Conservation (phyloP, 1,139 yeast genomes). For the Suhomyces bokatorum region DNA sequence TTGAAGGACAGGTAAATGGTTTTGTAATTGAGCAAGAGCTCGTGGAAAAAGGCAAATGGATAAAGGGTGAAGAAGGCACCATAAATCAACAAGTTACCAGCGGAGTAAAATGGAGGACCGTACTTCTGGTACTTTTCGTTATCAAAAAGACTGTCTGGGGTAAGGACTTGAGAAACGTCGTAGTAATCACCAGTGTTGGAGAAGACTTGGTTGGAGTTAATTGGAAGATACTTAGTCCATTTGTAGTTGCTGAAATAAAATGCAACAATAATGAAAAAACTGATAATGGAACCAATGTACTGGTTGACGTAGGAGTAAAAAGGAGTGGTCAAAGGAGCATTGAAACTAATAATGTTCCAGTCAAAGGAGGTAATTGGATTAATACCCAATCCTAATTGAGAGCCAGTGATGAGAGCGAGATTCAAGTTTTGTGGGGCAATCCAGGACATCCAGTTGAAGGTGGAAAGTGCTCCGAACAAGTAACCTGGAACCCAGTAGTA, state of each 20-base stretch:
- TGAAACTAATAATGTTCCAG: slow-evolving; percentile 17
- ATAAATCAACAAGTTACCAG: slow-evolving; percentile 43
- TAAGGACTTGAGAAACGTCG: slow-evolving; percentile 15
- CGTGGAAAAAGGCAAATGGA: slow-evolving; percentile 18
- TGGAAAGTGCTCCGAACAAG: slow-evolving; percentile 18
- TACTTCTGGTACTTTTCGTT: slow-evolving; percentile 20
- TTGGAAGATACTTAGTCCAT: slow-evolving; percentile 21
- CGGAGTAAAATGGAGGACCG: slow-evolving; percentile 48
- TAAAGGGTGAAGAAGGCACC: slow-evolving; percentile 34
- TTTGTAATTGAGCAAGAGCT: slow-evolving; percentile 13
- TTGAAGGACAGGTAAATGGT: slow-evolving; percentile 11
- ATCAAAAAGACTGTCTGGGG: slow-evolving; percentile 18
- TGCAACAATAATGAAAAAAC: slow-evolving; percentile 34
- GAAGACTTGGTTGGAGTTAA: slow-evolving; percentile 17
- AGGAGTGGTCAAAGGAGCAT: slow-evolving; percentile 15
- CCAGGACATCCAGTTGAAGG: slow-evolving; percentile 26
- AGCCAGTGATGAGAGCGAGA: slow-evolving; percentile 21
- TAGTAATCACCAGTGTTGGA: slow-evolving; percentile 19
- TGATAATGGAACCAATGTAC: slow-evolving; percentile 37
- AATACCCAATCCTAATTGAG: slow-evolving; percentile 18
- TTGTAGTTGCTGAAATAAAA: slow-evolving; percentile 25
- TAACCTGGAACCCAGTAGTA: slow-evolving; percentile 24
- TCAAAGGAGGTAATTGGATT: slow-evolving; percentile 23
- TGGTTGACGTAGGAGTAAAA: slow-evolving; percentile 37
- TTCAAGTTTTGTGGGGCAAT: slow-evolving; percentile 21